Conservation (phyloP, 179 eudicot genomes). For the Patellifolia procumbens region DNA sequence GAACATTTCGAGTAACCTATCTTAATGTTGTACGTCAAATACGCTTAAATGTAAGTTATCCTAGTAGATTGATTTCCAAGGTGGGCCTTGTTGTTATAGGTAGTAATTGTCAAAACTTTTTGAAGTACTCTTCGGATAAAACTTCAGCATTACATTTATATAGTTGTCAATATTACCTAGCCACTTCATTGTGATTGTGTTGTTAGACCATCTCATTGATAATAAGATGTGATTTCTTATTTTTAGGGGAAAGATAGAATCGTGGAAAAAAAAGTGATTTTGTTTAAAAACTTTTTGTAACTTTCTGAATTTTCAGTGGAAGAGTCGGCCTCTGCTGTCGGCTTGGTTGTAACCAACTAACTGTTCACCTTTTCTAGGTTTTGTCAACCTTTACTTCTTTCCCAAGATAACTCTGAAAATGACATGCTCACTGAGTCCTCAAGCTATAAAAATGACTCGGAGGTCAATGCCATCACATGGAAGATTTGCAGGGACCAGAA, state of each 20-base stretch:
- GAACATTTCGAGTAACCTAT: too few relatives aligned
- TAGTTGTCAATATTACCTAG: too few relatives aligned
- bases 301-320: neutral
- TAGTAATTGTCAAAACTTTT: neutral
- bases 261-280: neutral
- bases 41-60: neutral
- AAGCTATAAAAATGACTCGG: conserved; percentile 36
- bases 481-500: conserved; percentile 48
- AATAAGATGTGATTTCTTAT: neutral
- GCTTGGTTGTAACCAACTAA: conserved; percentile 8
- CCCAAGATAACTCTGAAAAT: conserved; percentile 37
- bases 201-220: conserved; percentile 3
- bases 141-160: neutral
- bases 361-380: conserved; percentile 52
- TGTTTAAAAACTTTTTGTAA: neutral
- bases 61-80: neutral
- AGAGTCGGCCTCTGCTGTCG: conserved; percentile 6
- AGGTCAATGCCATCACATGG: conserved; percentile 49
- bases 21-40: neutral
- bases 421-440: conserved; percentile 32
- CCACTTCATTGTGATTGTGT: neutral
- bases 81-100: neutral
- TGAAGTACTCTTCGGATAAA: neutral
- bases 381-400: conserved; percentile 66
- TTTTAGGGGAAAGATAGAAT: neutral